Evolutionary conservation across 768 basidiomycete genomes (phyloP), one percentile per base, ranked within the genome.

Genomic region (Kwoniella shandongensis): DNA sequence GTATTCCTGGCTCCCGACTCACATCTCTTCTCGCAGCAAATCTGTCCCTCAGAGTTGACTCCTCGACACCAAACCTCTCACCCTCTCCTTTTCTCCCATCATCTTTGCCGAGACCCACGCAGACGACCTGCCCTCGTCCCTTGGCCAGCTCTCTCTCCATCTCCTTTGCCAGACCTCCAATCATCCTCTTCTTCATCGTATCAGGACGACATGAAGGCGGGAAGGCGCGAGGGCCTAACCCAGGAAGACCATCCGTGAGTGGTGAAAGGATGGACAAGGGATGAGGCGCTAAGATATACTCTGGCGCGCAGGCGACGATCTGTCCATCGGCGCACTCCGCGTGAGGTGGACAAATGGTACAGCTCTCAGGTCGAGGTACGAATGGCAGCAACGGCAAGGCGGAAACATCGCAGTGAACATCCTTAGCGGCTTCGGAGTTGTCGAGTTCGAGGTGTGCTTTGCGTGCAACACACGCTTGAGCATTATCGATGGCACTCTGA

Each of bases 291-390:
- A 73, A 61, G 41, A 79, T 61, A 54, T 77, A 79, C 47, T 78
- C 78, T 22, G 63, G 65, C 18, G 63, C 67, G 59, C 79, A 80
- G 12, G 64, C 54, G 22, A 67, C 23, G 26, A 80, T 53, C 8
- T 65, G 12, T 1, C 76, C 77, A 12, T 66, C 60, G 10, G 47
- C 18, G 57, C 79, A 80, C 12, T 59, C 38, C 1, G 74, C 79
- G 52, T 79, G 77, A 2, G 63, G 48, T 0, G 79, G 79, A 57
- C 79, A 80, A 23, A 77, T 64, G 1, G 75, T 70, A 59, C 79
- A 80, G 1, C 63, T 51, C 1, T 55, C 26, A 3, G 76, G 73
- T 10, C 51, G 51, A 23, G 74, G 73, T 6, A 77, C 36, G 57
- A 72, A 59, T 0, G 71, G 72, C 2, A 75, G 25, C 1, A 75